A percentile compares a stretch with the other conserved stretches of the same genome.
phyloP scores from a whole-genome alignment of 164 flowering plant genomes.

The Vitis amurensis region DNA sequence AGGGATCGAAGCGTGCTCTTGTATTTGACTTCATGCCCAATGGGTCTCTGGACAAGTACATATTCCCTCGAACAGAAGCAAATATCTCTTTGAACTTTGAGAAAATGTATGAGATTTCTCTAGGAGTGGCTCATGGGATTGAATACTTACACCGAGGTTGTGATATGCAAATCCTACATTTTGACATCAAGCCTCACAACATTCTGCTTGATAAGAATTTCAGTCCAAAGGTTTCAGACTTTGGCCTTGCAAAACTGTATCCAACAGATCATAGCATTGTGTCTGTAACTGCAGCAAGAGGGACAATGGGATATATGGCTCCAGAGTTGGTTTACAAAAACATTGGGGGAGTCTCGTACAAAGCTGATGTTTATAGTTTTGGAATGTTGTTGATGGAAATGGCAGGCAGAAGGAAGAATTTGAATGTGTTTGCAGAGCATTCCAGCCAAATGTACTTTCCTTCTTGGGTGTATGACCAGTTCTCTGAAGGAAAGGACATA shows the following conservation, averaged over 20 bases:
- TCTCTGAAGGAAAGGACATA: neutral
- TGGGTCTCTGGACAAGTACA: conserved; percentile 7
- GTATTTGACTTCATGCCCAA: conserved; percentile 10
- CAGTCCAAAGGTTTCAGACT: conserved; percentile 4
- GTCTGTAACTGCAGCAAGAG: neutral
- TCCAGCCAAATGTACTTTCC: neutral
- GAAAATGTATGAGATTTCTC: neutral
- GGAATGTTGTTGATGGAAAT: no score
- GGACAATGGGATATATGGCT: no score
- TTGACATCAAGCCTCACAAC: conserved; percentile 1
- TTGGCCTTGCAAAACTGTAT: conserved; percentile 4
- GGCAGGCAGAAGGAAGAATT: no score
- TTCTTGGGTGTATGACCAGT: conserved; percentile 2
- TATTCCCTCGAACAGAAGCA: no score
- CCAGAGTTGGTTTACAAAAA: no score
- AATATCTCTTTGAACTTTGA: neutral
- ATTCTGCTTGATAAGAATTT: neutral
- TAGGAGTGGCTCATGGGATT: no score
- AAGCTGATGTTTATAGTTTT: no score
- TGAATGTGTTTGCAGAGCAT: conserved; percentile 5
- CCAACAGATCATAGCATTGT: neutral
- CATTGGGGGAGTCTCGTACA: no score
- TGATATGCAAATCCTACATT: conserved; percentile 7
- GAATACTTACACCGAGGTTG: conserved; percentile 1
- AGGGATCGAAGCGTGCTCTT: no score